These are phyloP conservation scores for Phlebiopsis flavidoalba DNA, from an alignment of 768 basidiomycete genomes.

Conservation along the genomic window DNA sequence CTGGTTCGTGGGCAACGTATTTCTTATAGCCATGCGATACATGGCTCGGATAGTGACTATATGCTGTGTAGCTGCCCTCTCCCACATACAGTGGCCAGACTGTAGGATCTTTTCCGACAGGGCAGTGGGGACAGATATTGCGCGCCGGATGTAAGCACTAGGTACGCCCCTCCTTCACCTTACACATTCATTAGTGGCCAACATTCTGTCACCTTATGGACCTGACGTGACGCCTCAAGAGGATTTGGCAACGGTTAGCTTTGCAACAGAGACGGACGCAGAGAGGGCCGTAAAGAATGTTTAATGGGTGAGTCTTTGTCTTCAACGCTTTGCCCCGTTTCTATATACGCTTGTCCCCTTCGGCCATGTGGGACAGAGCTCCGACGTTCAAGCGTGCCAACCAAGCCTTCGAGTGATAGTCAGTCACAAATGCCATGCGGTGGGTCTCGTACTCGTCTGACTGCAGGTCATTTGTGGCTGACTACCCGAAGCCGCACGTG, in stretches of 20 bases:
- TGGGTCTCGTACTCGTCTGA: background rate
- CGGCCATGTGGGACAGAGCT: background rate
- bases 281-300: constrained; percentile 80
- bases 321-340: background rate
- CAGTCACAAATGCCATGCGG: background rate
- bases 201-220: background rate
- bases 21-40: background rate
- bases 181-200: too few species aligned
- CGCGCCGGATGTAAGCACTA: constrained; percentile 88
- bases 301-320: constrained; percentile 69
- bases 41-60: background rate
- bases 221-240: constrained; percentile 81
- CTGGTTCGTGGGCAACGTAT: constrained; percentile 87
- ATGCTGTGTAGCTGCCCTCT: constrained; percentile 69
- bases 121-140: constrained; percentile 82
- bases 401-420: background rate
- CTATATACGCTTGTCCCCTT: background rate
- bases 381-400: background rate
- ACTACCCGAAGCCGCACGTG: background rate
- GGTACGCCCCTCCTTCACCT: constrained; percentile 31
- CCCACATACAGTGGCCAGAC: constrained; percentile 97
- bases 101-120: constrained; percentile 94
- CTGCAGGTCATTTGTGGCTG: background rate
- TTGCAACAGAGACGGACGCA: constrained; percentile 78
- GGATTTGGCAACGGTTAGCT: constrained; percentile 93